A percentile compares a stretch with the other conserved stretches of the same genome.
These are phyloP conservation scores for Saccharomycopsis fodiens DNA, from an alignment of 805 yeast genomes.

Conservation along the genomic window DNA sequence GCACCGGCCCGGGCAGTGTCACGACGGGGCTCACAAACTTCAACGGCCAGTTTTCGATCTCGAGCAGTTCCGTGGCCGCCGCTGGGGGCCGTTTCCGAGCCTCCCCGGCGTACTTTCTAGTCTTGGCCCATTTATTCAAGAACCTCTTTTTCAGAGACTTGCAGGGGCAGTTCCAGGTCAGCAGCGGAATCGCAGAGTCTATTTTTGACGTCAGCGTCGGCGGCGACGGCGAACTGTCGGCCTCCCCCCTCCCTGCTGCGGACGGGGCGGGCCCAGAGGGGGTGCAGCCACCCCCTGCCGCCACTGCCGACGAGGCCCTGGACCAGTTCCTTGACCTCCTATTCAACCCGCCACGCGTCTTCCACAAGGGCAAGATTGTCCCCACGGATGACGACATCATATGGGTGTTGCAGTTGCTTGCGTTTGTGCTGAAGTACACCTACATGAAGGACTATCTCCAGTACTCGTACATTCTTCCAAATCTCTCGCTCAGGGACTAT, in stretches of 20 bases:
- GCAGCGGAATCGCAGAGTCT: background rate
- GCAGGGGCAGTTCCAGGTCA: constrained; percentile 5
- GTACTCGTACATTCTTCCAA: constrained; percentile 65
- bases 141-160: constrained; percentile 16
- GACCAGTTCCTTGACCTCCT: constrained; percentile 3
- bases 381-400: constrained; percentile 91
- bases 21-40: constrained; percentile 4
- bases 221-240: background rate
- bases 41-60: constrained; percentile 4
- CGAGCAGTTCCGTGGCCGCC: background rate
- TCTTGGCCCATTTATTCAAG: constrained; percentile 14
- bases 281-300: background rate
- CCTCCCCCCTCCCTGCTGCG: too few relatives aligned
- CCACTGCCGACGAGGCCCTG: background rate
- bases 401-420: constrained; percentile 87
- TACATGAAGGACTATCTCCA: constrained; percentile 67
- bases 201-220: background rate
- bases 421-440: constrained; percentile 89
- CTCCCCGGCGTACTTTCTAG: constrained; percentile 7
- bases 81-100: background rate
- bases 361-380: constrained; percentile 63
- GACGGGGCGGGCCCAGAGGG: background rate
- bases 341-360: constrained; percentile 39
- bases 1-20: background rate
- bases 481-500: constrained; percentile 45